Percentiles rank a stretch among this genome's conserved stretches.
These are phyloP conservation scores for Ammopiptanthus mongolicus DNA, from an alignment of 306 rosid genomes.

Conservation along the genomic window DNA sequence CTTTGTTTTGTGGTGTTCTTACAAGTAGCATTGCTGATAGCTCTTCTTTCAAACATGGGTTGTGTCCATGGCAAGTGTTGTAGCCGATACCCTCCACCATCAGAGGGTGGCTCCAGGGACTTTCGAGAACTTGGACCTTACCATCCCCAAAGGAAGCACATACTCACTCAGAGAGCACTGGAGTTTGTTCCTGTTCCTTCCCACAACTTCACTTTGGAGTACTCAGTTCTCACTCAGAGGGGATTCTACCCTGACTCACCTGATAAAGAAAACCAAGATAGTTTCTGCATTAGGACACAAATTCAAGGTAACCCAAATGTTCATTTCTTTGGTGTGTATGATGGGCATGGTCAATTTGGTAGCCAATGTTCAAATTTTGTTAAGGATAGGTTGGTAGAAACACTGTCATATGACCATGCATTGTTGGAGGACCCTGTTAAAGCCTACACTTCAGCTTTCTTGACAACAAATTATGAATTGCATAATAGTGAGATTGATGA, in stretches of 20 bases:
- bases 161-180: conserved; percentile 63
- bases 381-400: conserved; percentile 61
- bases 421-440: conserved; percentile 66
- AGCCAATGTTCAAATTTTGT: conserved; percentile 74
- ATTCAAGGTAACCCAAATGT: conserved; percentile 68
- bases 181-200: conserved; percentile 75
- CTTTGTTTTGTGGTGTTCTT: conserved; percentile 3
- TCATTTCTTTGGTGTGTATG: conserved; percentile 94
- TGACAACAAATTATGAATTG: conserved; percentile 54
- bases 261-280: conserved; percentile 81
- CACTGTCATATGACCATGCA: conserved; percentile 47
- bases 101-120: conserved; percentile 53
- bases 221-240: conserved; percentile 73
- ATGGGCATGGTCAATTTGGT: conserved; percentile 92
- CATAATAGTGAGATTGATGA: conserved; percentile 70
- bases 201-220: conserved; percentile 62
- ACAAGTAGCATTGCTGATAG: not conserved
- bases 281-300: conserved; percentile 62
- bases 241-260: conserved; percentile 93
- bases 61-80: conserved; percentile 87
- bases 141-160: conserved; percentile 47
- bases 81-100: conserved; percentile 42
- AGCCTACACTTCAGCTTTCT: conserved; percentile 68
- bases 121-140: conserved; percentile 40
- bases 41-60: conserved; percentile 54